Evolutionary conservation across 2,329 filamentous ascomycete genomes (phyloP), one percentile per base, ranked within the genome.

Genomic region (Achaetomium macrosporum): DNA sequence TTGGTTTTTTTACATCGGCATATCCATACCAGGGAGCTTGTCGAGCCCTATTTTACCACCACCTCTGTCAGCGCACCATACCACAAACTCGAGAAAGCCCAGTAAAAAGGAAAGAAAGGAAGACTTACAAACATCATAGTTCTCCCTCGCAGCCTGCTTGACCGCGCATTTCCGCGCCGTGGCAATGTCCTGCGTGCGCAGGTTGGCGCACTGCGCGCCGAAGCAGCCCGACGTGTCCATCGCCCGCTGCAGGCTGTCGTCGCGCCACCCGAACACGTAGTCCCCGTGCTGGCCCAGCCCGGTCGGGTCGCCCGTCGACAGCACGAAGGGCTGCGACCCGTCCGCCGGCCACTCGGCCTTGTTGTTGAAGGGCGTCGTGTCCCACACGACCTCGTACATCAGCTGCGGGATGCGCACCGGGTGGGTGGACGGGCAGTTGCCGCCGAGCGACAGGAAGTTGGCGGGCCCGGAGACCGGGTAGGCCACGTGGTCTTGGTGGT

Each of bases 301-400:
- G 3, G 71, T 73, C 48, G 66, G 60, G 58, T 72, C 69, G 33
- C 69, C 68, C 1, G 64, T 69, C 54, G 57, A 64, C 31, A 70
- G 61, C 51, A 66, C 63, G 54, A 71, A 70, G 0, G 69, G 69
- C 58, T 70, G 67, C 12, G 63, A 65, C 31, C 69, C 69, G 63
- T 73, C 68, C 40, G 63, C 63, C 39, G 65, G 66, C 71, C 71
- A 68, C 56, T 63, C 63, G 40, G 59, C 54, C 60, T 66, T 49
- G 65, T 70, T 61, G 63, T 70, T 70, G 61, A 72, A 72, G 42
- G 57, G 50, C 3, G 66, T 69, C 10, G 69, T 75, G 58, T 75
- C 71, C 65, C 71, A 75, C 51, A 75, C 72, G 2, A 75, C 69
- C 59, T 76, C 73, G 59, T 71, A 73, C 73, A 76, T 75, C 13